These are phyloP conservation scores for Ramalina intermedia DNA, from an alignment of 495 filamentous ascomycete genomes.

Conservation along the genomic window DNA sequence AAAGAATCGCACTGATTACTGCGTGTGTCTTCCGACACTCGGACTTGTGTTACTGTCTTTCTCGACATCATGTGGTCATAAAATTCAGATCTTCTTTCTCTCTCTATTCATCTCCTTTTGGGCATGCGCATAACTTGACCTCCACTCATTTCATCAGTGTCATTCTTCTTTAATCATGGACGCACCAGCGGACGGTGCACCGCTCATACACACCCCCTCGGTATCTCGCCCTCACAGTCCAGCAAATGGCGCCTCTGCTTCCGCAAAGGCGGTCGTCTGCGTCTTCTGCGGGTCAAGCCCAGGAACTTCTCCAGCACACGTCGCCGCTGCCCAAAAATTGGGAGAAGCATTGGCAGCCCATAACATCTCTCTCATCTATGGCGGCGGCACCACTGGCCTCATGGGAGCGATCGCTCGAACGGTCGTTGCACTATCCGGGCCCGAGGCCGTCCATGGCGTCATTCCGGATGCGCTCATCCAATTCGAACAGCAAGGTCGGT, in stretches of 20 bases:
- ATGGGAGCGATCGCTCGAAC: slow-evolving; percentile 89
- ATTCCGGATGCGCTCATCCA: slow-evolving; percentile 77
- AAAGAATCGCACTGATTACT: too few relatives aligned
- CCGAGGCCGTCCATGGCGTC: slow-evolving; percentile 75
- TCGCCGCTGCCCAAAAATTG: slow-evolving; percentile 65
- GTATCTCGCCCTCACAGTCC: slow-evolving; percentile 3
- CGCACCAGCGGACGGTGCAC: background rate
- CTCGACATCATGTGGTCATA: too few relatives aligned
- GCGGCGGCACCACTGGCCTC: slow-evolving; percentile 82
- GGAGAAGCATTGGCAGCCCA: slow-evolving; percentile 57
- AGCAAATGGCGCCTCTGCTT: background rate
- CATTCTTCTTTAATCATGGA: too few relatives aligned
- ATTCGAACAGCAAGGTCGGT: slow-evolving; percentile 39
- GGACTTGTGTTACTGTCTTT: too few relatives aligned
- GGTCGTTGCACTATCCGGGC: slow-evolving; percentile 73
- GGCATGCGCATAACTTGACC: too few relatives aligned
- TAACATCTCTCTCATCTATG: slow-evolving; percentile 75
- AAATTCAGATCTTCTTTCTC: too few relatives aligned
- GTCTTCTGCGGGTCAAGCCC: slow-evolving; percentile 72
- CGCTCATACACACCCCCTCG: background rate
- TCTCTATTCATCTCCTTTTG: too few relatives aligned
- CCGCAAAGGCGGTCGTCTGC: slow-evolving; percentile 45
- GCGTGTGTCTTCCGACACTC: background rate
- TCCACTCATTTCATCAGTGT: too few relatives aligned
- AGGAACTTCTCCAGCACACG: slow-evolving; percentile 53